Evolutionary conservation across 2,329 filamentous ascomycete genomes (phyloP), one percentile per base, ranked within the genome.

Genomic region (Lasiodiplodia hormozganensis): DNA sequence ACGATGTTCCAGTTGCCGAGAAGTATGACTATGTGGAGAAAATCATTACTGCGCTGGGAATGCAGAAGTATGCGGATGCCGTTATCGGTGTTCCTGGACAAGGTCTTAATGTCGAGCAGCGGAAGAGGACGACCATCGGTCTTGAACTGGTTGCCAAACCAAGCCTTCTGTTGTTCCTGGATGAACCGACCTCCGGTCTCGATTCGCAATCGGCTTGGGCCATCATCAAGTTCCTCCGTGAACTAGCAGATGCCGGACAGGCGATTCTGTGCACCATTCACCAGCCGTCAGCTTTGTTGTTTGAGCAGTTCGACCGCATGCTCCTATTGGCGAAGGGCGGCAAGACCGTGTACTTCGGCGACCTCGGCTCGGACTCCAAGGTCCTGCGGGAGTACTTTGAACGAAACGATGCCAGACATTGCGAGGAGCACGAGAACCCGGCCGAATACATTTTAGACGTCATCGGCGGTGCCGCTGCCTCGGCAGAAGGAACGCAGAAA

Each of bases 141-240:
- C 90, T 92, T 11, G 90, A 93, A 74, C 80, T 92, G 16, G 90
- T 89, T 10, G 90, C 90, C 2, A 88, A 91, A 75, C 90, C 90
- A 0, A 85, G 85, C 70, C 82, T 90, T 0, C 78, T 90, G 0
- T 83, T 90, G 2, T 90, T 89, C 78, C 80, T 90, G 10, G 88
- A 90, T 64, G 87, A 89, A 72, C 88, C 65, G 2, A 85, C 83
- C 76, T 56, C 47, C 23, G 65, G 65, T 21, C 65, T 67, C 23
- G 54, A 67, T 21, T 34, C 62, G 1, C 62, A 78, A 75, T 87
- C 84, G 62, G 86, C 89, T 0, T 91, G 87, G 85, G 86, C 88
- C 0, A 90, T 90, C 62, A 85, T 86, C 52, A 79, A 85, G 0
- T 88, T 91, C 75, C 78, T 92, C 1, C 84, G 87, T 51, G 89